Percentiles rank a stretch among this genome's conserved stretches.
phyloP scores from a whole-genome alignment of 2,329 filamentous ascomycete genomes.

The Ceratocystis albifundus region DNA sequence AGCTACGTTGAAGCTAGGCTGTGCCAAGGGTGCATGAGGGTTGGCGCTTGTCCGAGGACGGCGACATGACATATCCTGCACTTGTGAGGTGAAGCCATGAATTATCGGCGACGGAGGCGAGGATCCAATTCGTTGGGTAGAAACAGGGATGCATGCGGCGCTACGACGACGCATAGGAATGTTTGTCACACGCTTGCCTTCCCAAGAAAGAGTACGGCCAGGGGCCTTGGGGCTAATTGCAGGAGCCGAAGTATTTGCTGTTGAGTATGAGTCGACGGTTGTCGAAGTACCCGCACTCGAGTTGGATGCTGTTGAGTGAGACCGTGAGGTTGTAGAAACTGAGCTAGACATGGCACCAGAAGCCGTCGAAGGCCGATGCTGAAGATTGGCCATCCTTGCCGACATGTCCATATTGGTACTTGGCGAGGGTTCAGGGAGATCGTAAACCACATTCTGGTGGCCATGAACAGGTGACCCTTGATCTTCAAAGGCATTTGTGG shows the following conservation, averaged over 20 bases:
- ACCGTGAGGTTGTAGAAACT: slow-evolving; percentile 18
- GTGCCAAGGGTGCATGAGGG: not conserved
- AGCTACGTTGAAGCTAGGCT: slow-evolving; percentile 2
- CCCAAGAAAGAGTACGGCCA: slow-evolving; percentile 8
- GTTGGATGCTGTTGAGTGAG: slow-evolving; percentile 22
- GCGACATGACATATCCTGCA: not conserved
- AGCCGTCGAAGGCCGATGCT: slow-evolving; percentile 17
- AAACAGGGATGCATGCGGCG: not conserved
- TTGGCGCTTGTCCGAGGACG: slow-evolving; percentile 11
- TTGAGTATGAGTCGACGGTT: slow-evolving; percentile 19
- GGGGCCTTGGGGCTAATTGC: slow-evolving; percentile 9
- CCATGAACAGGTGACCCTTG: not conserved
- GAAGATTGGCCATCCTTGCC: not conserved
- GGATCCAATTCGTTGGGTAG: not conserved
- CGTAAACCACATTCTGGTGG: not conserved
- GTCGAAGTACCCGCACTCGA: slow-evolving; percentile 15
- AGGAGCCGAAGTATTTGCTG: slow-evolving; percentile 16
- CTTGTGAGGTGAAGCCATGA: not conserved
- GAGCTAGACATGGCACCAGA: slow-evolving; percentile 15
- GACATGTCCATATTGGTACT: slow-evolving; percentile 6
- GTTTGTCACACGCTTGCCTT: not conserved
- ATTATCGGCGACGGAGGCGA: slow-evolving; percentile 6
- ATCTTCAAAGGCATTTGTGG: not conserved
- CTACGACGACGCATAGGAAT: slow-evolving; percentile 11
- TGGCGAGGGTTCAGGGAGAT: not conserved